Base-by-base conservation (phyloP, 2,329 filamentous ascomycete genomes). In the Talaromyces sp. region DNA sequence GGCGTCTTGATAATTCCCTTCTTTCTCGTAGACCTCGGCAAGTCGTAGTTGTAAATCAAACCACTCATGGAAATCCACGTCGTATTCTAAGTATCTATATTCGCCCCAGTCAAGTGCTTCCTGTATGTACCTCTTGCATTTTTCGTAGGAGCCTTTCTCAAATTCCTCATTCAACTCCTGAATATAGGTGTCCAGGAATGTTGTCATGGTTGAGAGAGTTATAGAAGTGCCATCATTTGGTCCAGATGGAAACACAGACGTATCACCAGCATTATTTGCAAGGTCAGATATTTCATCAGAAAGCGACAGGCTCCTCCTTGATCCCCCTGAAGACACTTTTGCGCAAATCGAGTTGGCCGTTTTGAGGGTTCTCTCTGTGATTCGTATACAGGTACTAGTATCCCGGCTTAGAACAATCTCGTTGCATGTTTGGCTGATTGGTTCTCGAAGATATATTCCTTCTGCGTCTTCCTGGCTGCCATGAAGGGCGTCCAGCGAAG, bases 41-140 rank as follows among this genome's bases (percentile, higher is more conserved):
- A 65, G 58, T 10, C 19, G 19, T 22, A 65, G 22, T 31, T 65
- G 47, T 22, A 65, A 38, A 7, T 65, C 64, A 53, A 65, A 65
- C 58, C 64, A 62, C 29, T 65, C 49, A 36, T 65, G 36, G 45
- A 65, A 62, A 34, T 36, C 64, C 25, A 62, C 47, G 38, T 47
- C 27, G 17, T 65, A 22, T 31, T 61, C n/a, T 4, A 58, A 25
- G 49, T 58, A 62, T 13, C 61, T 62, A n/a, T 34, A 25, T 13
- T 47, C 38, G 15, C 65, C 65, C 15, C 27, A 43, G n/a, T 67
- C 15, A 19, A 67, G 63, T 59, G 65, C 65, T 17, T 25, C 17
- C 1, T 60, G 22, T 29, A 67, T 31, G 19, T 64, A 59, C 43
- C 19, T 47, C 27, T 64, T 56, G 38, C 65, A 64, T 25, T 67